Conservation (phyloP, 2,329 filamentous ascomycete species). For the Cladophialophora chaetospira region DNA sequence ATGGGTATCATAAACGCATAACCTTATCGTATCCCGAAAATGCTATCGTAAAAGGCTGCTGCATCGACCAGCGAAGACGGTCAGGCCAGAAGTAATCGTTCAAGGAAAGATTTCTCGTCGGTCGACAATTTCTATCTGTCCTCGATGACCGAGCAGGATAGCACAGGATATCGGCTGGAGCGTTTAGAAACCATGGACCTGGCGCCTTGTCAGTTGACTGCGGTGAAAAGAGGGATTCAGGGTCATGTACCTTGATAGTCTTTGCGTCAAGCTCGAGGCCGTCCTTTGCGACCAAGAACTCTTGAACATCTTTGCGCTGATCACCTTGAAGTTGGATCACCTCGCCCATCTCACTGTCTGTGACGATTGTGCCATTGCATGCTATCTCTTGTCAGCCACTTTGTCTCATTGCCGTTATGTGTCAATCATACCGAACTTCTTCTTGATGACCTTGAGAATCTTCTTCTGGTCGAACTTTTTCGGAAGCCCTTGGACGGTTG, state of each 20-base stretch:
- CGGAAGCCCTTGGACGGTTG: slow-evolving; percentile 96
- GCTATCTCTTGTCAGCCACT: slow-evolving; percentile 99
- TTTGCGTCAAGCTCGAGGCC: slow-evolving; percentile 92
- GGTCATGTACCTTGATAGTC: slow-evolving; percentile 78
- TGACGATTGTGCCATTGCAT: slow-evolving; percentile 99
- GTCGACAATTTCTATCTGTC: slow-evolving; percentile 40
- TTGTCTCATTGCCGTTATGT: slow-evolving; percentile 41
- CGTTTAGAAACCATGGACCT: slow-evolving; percentile 57
- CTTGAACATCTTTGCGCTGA: slow-evolving; percentile 97
- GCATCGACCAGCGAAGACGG: slow-evolving; percentile 26
- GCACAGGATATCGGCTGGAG: slow-evolving; percentile 45
- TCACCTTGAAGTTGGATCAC: slow-evolving; percentile 99
- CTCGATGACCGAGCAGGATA: slow-evolving; percentile 46
- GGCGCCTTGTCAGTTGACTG: neutral
- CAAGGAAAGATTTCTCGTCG: slow-evolving; percentile 13
- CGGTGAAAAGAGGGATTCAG: neutral
- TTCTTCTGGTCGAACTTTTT: slow-evolving; percentile 99
- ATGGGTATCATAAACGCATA: slow-evolving; percentile 34
- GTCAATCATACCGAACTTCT: slow-evolving; percentile 79
- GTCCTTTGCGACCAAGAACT: slow-evolving; percentile 93
- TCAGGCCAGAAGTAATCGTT: slow-evolving; percentile 29
- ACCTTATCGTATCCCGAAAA: slow-evolving; percentile 28
- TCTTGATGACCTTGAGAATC: slow-evolving; percentile 99
- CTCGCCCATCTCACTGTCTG: slow-evolving; percentile 94
- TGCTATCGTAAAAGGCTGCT: slow-evolving; percentile 31